Base-by-base conservation (phyloP, 148 eudicot species). In the Cornus kousa region DNA sequence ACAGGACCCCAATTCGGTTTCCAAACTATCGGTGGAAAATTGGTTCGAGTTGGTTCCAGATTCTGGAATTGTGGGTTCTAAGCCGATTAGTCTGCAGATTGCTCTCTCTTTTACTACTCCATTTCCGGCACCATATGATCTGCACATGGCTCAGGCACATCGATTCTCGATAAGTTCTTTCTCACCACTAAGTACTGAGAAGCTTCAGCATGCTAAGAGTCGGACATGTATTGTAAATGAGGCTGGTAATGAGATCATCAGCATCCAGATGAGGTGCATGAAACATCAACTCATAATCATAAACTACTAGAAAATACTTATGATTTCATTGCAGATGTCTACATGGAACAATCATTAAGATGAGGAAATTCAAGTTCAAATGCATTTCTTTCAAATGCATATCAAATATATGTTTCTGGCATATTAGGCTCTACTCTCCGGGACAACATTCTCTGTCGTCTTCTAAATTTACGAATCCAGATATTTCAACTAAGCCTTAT, bases 71-170 rank as follows among this genome's bases (percentile, higher is more conserved):
- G 74, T 20, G 35, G 66, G 57, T 28, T 65, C 89, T 16, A 75
- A 86, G 73, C 87, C 90, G 14, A 84, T 88, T 74, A 86, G 83
- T 48, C 81, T 92, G 59, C 88, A 82, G 71, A 87, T 92, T 78
- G 88, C 97, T 28, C 62, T 87, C 67, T 94, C 98, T 31, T 87
- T 86, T 76, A 92, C 93, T 57, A 59, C 82, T 77, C 92, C 98
- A 32, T 81, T 81, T 43, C 74, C 83, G 62, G 90, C 89, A 71
- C 83, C 89, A 16, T 80, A 82, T 74, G 82, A 78, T 55, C 81
- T 87, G 74, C 80, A 85, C 79, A 83, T 93, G 80, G 75, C 85
- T 73, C 73, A 62, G 43, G 80, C 88, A 67, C 85, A 74, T 28
- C 79, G 85, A 68, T 80, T 82, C 68, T 80, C 67, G 20, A 86